Base-by-base conservation (phyloP, 495 filamentous ascomycete species). In the Cenococcum geophilum region DNA sequence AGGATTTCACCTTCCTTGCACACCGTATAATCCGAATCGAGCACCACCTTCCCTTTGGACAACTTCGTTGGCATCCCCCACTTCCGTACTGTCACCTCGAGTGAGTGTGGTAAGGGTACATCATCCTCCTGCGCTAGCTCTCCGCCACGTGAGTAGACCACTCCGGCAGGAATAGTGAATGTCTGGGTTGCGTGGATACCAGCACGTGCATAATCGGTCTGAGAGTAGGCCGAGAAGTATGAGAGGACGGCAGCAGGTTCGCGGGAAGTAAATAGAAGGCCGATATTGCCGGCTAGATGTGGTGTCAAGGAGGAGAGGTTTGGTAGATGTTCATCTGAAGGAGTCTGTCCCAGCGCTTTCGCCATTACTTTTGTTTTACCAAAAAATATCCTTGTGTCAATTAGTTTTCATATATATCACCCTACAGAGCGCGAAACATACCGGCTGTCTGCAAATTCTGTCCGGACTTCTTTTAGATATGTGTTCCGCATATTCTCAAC, bases 401-500 rank as follows among this genome's bases (percentile, higher is more conserved):
- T 45, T 8, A 21, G 2, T 23, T 32, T 37, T 1, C n/a, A 36
- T 40, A 9, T n/a, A 58, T 20, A 21, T n/a, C 8, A 42, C 20
- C 23, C 23, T 34, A 21, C 49, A 25, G 61, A 50, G 22, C 40
- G 37, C 35, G 20, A 16, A 9, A 32, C 78, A 58, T 78, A 95
- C 89, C 93, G 83, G 79, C 87, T 89, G 74, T 95, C 89, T 55
- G 80, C 77, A 59, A 97, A 84, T 65, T 96, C 85, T 45, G 83
- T 80, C 60, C 93, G 83, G 63, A 97, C 89, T 70, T 89, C 85
- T 77, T 97, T 97, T 72, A 98, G 77, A 74, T 96, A 91, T 45
- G 88, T 95, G 75, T 98, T 98, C 66, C 93, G 90, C 93, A 98
- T 98, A 80, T 98, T 97, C 71, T 96, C 87, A 59, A 97, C 86